These are phyloP conservation scores for Tulasnella sp. DNA, from an alignment of 768 basidiomycete species.

Conservation along the genomic window DNA sequence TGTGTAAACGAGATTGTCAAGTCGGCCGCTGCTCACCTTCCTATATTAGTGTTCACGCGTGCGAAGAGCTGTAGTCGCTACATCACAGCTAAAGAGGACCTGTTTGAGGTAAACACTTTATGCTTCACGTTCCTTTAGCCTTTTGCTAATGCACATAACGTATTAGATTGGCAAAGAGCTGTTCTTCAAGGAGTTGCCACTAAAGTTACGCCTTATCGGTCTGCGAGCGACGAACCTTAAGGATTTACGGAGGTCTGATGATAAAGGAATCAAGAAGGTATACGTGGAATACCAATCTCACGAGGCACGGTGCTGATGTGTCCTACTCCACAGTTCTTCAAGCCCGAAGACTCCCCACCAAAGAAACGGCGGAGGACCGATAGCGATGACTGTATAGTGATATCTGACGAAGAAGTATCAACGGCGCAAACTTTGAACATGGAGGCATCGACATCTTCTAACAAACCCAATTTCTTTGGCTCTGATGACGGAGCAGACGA, in stretches of 20 bases:
- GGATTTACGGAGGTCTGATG: constrained; percentile 48
- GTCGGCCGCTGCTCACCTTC: background rate
- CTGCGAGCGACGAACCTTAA: constrained; percentile 80
- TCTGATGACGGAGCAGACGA: background rate
- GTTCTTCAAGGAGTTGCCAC: constrained; percentile 65
- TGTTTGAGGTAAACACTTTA: constrained; percentile 49
- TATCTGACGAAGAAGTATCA: too few relatives aligned
- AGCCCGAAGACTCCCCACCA: background rate
- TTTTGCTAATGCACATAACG: too few relatives aligned
- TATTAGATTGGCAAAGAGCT: constrained; percentile 70
- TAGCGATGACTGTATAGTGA: too few relatives aligned
- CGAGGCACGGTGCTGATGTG: background rate
- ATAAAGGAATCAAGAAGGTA: constrained; percentile 63
- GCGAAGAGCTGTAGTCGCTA: constrained; percentile 69
- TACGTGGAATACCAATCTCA: background rate
- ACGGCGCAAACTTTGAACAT: too few relatives aligned
- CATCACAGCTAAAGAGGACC: constrained; percentile 67
- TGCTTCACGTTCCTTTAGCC: background rate
- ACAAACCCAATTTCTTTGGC: background rate
- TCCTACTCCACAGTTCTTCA: constrained; percentile 41
- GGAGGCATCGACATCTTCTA: too few relatives aligned
- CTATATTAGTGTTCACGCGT: constrained; percentile 54
- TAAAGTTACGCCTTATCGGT: constrained; percentile 76
- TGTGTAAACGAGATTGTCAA: too few relatives aligned
- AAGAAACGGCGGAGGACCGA: background rate